Conservation (phyloP, 1,284 basidiomycete genomes). For the Melampsora occidentalis region DNA sequence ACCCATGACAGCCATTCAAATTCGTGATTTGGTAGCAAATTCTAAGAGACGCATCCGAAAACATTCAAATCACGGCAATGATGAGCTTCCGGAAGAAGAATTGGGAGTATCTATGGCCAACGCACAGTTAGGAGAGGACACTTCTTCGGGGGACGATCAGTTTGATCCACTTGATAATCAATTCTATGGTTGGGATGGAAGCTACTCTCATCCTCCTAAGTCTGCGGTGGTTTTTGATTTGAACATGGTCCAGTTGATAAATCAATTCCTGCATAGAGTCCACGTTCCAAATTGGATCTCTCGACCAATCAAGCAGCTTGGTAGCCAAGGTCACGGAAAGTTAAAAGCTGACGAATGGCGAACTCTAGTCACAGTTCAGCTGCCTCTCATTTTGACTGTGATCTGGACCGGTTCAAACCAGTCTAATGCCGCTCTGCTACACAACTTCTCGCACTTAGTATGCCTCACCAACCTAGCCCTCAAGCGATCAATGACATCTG, state of each 20-base stretch:
- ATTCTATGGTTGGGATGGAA: slow-evolving; percentile 21
- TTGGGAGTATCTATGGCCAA: neutral
- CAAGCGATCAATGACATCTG: neutral
- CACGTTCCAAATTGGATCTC: slow-evolving; percentile 24
- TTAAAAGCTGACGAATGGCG: slow-evolving; percentile 37
- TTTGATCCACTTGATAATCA: slow-evolving; percentile 9
- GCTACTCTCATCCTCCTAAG: neutral
- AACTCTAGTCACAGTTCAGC: slow-evolving; percentile 21
- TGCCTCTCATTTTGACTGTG: slow-evolving; percentile 18
- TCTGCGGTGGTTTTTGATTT: slow-evolving; percentile 3
- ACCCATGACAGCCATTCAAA: too few relatives aligned
- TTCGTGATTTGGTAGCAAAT: too few relatives aligned
- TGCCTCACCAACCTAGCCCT: slow-evolving; percentile 2
- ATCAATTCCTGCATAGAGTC: neutral
- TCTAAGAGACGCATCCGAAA: too few relatives aligned
- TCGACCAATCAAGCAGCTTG: slow-evolving; percentile 20
- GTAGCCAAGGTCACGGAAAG: slow-evolving; percentile 17
- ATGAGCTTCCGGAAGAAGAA: too few relatives aligned
- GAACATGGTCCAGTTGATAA: slow-evolving; percentile 6
- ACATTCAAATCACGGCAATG: neutral
- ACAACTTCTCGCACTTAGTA: slow-evolving; percentile 28
- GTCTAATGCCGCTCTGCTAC: neutral
- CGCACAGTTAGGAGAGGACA: neutral
- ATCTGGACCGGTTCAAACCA: neutral
- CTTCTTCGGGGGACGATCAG: neutral